These are phyloP conservation scores for Thraustochytrium striatum DNA, from an alignment of 352 stramenopile species.

Conservation along the genomic window DNA sequence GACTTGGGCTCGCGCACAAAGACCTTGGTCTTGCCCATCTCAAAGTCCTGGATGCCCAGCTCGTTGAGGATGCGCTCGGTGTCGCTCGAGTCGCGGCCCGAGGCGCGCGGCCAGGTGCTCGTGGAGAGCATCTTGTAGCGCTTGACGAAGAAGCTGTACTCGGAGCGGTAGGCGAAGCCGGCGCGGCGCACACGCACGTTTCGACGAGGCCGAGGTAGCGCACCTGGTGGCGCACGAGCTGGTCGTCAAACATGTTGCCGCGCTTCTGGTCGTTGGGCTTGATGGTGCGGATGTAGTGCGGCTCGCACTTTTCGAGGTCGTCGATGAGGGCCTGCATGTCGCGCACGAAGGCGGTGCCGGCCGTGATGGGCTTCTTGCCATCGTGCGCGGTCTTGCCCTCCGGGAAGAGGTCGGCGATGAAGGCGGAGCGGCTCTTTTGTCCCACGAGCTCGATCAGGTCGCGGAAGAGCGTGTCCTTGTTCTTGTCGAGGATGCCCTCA, in stretches of 20 bases:
- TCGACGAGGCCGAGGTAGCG: constrained; percentile 96
- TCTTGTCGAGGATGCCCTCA: constrained; percentile 90
- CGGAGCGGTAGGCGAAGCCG: constrained; percentile 90
- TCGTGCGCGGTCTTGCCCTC: constrained; percentile 70
- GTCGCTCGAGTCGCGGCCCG: constrained; percentile 62
- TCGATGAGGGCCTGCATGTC: constrained; percentile 82
- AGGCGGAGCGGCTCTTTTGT: constrained; percentile 26
- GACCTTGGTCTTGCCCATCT: constrained; percentile 80
- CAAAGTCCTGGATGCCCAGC: constrained; percentile 64
- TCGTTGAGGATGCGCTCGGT: constrained; percentile 57
- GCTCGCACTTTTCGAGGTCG: constrained; percentile 85
- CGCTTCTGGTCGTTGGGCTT: constrained; percentile 98
- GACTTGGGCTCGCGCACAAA: constrained; percentile 81
- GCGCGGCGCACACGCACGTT: constrained; percentile 94
- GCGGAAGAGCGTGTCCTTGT: constrained; percentile 88
- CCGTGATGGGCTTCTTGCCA: constrained; percentile 69
- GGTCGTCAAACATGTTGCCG: constrained; percentile 74
- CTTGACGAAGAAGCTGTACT: constrained; percentile 54
- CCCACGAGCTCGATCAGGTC: constrained; percentile 67
- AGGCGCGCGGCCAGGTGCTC: constrained; percentile 48
- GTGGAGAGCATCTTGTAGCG: constrained; percentile 54
- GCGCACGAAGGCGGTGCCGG: constrained; percentile 52
- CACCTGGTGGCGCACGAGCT: constrained; percentile 90
- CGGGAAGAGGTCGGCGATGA: constrained; percentile 60
- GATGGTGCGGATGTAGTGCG: constrained; percentile 95